These are phyloP conservation scores for Henckelia pumila DNA, from an alignment of 257 asterid genomes.

Conservation along the genomic window DNA sequence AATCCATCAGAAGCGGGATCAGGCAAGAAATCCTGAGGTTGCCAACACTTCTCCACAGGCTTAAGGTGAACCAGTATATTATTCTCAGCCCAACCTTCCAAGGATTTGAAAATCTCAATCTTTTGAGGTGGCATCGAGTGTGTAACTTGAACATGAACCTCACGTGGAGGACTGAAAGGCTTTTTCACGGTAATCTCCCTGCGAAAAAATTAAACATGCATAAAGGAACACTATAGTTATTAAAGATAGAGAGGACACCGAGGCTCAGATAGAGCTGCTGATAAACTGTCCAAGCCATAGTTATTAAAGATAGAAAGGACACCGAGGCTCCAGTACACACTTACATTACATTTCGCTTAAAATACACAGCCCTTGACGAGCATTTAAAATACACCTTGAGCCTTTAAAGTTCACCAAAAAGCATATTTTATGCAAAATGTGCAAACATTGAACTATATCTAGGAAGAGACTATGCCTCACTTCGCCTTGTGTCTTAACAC, in stretches of 20 bases:
- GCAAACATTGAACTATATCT: neutral
- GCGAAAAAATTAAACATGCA: slow-evolving; percentile 5
- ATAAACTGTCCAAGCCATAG: neutral
- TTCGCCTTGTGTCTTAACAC: neutral
- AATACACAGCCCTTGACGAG: no score
- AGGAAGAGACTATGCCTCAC: neutral
- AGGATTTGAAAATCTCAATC: slow-evolving; percentile 53
- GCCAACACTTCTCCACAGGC: slow-evolving; percentile 88
- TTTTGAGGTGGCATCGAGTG: slow-evolving; percentile 76
- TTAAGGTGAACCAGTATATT: slow-evolving; percentile 64
- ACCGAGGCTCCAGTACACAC: neutral
- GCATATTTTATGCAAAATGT: neutral
- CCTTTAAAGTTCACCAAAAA: no score
- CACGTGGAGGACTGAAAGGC: slow-evolving; percentile 50
- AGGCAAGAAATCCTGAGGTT: slow-evolving; percentile 83
- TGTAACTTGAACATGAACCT: slow-evolving; percentile 64
- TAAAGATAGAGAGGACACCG: neutral
- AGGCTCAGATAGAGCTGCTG: neutral
- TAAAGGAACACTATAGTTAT: neutral
- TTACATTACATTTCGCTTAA: no score
- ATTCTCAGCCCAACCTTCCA: slow-evolving; percentile 60
- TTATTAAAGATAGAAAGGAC: neutral
- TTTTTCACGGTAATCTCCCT: slow-evolving; percentile 47
- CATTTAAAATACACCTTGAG: no score
- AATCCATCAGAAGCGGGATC: slow-evolving; percentile 80